Evolutionary conservation across 352 stramenopile species (phyloP).

Genomic region (Globisporangium paddicum): DNA sequence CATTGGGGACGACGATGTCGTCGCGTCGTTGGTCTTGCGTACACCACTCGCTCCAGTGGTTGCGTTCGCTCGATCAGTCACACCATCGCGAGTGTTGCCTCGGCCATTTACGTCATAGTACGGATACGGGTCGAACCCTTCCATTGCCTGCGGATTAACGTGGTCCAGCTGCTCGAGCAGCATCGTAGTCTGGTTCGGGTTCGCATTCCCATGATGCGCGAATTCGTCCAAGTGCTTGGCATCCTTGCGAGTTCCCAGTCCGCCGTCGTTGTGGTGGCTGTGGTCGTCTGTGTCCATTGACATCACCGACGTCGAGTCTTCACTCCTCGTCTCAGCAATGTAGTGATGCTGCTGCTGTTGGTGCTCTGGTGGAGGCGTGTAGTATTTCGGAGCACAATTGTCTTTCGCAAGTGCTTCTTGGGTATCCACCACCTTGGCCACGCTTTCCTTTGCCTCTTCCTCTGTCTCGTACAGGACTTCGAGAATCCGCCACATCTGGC

Average conservation of each 20-base stretch:
- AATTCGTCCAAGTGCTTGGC: slow-evolving; percentile 14
- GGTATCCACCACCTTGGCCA: not conserved
- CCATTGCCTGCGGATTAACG: slow-evolving; percentile 84
- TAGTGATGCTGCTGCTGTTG: slow-evolving; percentile 9
- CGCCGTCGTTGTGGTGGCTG: slow-evolving; percentile 16
- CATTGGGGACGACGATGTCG: slow-evolving; percentile 53
- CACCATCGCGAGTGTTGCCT: slow-evolving; percentile 6
- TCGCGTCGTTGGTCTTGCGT: slow-evolving; percentile 23
- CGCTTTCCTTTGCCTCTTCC: slow-evolving; percentile 15
- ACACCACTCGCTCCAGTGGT: slow-evolving; percentile 10
- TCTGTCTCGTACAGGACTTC: slow-evolving; percentile 63
- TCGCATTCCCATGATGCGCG: slow-evolving; percentile 10
- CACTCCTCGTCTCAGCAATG: slow-evolving; percentile 12
- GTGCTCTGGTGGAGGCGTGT: not conserved
- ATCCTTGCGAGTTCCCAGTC: slow-evolving; percentile 5
- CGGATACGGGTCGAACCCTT: slow-evolving; percentile 82
- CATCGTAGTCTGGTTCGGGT: slow-evolving; percentile 67
- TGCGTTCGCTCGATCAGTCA: not conserved
- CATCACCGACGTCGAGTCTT: slow-evolving; percentile 15
- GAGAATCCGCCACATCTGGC: slow-evolving; percentile 85
- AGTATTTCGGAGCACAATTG: slow-evolving; percentile 4
- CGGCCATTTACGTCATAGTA: slow-evolving; percentile 64
- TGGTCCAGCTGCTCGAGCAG: slow-evolving; percentile 82
- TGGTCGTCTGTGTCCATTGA: slow-evolving; percentile 18
- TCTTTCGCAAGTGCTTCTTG: not conserved